Evolutionary conservation across 2,329 filamentous ascomycete genomes (phyloP).

Genomic region (Venturiaceae sp.): DNA sequence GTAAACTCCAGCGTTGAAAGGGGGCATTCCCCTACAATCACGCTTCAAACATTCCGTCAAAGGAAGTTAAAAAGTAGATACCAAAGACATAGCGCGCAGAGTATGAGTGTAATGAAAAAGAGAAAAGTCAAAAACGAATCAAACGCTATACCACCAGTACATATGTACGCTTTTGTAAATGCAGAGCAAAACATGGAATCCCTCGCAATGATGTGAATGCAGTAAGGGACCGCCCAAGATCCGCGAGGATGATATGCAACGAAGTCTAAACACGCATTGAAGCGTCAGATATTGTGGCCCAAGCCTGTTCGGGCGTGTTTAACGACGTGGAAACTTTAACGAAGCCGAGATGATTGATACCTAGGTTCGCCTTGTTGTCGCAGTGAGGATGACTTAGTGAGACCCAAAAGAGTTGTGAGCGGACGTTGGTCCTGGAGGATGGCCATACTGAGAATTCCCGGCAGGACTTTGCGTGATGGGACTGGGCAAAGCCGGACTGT

Average conservation of each 20-base stretch:
- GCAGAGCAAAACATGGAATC: not conserved
- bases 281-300: not conserved
- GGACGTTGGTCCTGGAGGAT: not conserved
- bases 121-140: not conserved
- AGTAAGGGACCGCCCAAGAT: not conserved
- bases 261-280: not conserved
- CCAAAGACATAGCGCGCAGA: not conserved
- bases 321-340: too few relatives aligned
- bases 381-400: not conserved
- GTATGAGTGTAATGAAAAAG: not conserved
- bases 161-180: not conserved
- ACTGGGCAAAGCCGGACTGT: not conserved
- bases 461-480: not conserved
- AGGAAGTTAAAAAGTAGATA: not conserved
- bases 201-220: not conserved
- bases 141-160: not conserved
- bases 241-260: not conserved
- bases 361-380: not conserved
- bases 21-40: not conserved
- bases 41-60: not conserved
- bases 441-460: not conserved
- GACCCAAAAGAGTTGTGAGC: constrained; percentile 4
- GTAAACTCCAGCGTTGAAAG: not conserved
- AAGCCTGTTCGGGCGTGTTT: not conserved
- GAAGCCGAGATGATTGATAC: not conserved